These are phyloP conservation scores for Cordyceps cateniannulata DNA, from an alignment of 2,329 filamentous ascomycete genomes.

Conservation along the genomic window DNA sequence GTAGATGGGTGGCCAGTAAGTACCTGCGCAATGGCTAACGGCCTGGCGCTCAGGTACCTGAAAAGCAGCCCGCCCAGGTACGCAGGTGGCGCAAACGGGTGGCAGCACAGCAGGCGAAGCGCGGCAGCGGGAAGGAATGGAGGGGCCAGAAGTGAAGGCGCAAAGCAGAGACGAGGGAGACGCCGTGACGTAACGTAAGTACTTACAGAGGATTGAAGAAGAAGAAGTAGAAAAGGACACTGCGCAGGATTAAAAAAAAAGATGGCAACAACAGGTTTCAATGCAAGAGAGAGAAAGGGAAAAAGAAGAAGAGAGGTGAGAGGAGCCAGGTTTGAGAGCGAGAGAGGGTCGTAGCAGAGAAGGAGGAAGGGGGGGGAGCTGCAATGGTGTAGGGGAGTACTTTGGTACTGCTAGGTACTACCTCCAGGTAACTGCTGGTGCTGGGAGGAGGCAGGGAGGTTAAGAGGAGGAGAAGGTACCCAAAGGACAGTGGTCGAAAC, in stretches of 20 bases:
- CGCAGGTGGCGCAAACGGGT: constrained; percentile 11
- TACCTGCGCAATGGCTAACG: neutral
- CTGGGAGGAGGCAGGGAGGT: neutral
- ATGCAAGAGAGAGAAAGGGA: constrained; percentile 7
- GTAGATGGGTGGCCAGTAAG: neutral
- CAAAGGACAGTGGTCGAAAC: too few relatives aligned
- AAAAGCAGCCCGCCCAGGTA: neutral
- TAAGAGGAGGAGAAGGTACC: too few relatives aligned
- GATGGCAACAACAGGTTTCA: neutral
- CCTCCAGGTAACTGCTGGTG: neutral
- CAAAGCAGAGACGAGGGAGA: neutral
- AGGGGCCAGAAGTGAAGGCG: neutral
- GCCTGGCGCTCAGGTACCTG: neutral
- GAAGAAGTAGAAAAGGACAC: neutral
- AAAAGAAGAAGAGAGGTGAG: neutral
- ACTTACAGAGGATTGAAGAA: neutral
- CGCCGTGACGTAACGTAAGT: neutral
- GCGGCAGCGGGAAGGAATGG: constrained; percentile 4
- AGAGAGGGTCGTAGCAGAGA: neutral
- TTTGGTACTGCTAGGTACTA: too few relatives aligned
- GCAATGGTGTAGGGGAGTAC: neutral
- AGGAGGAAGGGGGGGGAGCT: neutral
- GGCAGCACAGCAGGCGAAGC: neutral
- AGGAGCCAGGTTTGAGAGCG: constrained; percentile 6
- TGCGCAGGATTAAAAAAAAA: neutral